A percentile compares a stretch with the other conserved stretches of the same genome.
Evolutionary conservation across 257 asterid genomes (phyloP).

Genomic region (Solanum verrucosum): DNA sequence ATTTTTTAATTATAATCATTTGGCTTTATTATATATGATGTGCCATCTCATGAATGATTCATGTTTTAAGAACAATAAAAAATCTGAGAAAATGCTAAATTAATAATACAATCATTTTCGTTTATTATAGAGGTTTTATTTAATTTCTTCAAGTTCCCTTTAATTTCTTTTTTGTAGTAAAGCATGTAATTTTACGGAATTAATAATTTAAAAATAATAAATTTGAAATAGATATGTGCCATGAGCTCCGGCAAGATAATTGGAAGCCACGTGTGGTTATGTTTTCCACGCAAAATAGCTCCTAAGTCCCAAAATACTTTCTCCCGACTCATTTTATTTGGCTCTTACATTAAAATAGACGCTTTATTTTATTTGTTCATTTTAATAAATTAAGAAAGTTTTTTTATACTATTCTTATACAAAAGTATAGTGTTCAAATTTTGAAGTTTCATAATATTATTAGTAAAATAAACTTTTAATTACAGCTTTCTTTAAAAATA

Average conservation of each 20-base stretch:
- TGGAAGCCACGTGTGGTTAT: neutral
- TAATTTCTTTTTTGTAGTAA: neutral
- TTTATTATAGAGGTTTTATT: neutral
- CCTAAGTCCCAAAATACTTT: neutral
- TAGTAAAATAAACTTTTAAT: too few relatives aligned
- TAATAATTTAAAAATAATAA: too few relatives aligned
- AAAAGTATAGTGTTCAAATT: neutral
- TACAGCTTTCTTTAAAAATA: neutral
- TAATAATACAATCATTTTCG: neutral
- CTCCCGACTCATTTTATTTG: neutral
- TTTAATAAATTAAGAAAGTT: neutral
- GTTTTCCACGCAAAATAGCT: neutral
- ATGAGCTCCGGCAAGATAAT: neutral
- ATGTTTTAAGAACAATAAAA: neutral
- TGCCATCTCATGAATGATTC: neutral
- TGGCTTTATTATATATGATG: neutral
- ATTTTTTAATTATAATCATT: neutral
- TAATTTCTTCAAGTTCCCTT: neutral
- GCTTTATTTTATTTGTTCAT: rapidly evolving
- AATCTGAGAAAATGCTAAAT: neutral
- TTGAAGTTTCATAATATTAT: too few relatives aligned
- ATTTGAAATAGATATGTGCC: neutral
- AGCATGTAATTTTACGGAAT: neutral
- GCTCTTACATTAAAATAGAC: rapidly evolving
- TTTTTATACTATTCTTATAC: too few relatives aligned